Evolutionary conservation across 352 stramenopile species (phyloP), one percentile per base, ranked within the genome.

Genomic region (Pythium scleroteichum): DNA sequence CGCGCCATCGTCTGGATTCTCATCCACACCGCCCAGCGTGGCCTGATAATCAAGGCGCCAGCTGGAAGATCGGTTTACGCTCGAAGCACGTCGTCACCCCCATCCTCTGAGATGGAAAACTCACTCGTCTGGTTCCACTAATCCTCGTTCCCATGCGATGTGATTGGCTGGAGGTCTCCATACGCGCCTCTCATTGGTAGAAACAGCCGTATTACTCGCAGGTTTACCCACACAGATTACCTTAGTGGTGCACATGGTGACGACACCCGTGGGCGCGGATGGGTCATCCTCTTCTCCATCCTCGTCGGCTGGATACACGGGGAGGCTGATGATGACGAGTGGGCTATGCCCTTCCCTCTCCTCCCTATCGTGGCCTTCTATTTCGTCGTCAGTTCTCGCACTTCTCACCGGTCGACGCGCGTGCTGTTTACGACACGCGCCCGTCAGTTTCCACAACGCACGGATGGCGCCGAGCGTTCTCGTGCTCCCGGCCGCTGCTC

Each of bases 201-300:
- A 53, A 50, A 50, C n/a, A 24, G 12, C 9, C 0, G 19, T 16
- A 39, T 22, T 20, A 29, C 17, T 40, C 9, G 6, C 35, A 13
- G 16, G 33, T 16, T 35, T 20, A 38, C 9, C 26, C 39, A 32
- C 39, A n/a, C 14, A n/a, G 59, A 66, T 66, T 40, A 66, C 47
- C 51, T 51, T 53, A 66, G 59, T 45, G 50, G 59, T 62, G 60
- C 60, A 68, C 60, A 68, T 68, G 60, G 60, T 68, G 60, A 68
- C 60, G 60, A 68, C 60, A 62, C 52, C 16, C 41, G 12, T 2
- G 10, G 49, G 13, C 9, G 9, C 1, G 33, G 17, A 49, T 52
- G 26, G 45, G 58, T 48, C 49, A 59, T 59, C 58, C 49, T 35
- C 19, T 24, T 26, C 44, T 9, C 40, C 41, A 8, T 32, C 14